phyloP scores from a whole-genome alignment of 169 alveolate genomes.

The Toxoplasma gondii region DNA sequence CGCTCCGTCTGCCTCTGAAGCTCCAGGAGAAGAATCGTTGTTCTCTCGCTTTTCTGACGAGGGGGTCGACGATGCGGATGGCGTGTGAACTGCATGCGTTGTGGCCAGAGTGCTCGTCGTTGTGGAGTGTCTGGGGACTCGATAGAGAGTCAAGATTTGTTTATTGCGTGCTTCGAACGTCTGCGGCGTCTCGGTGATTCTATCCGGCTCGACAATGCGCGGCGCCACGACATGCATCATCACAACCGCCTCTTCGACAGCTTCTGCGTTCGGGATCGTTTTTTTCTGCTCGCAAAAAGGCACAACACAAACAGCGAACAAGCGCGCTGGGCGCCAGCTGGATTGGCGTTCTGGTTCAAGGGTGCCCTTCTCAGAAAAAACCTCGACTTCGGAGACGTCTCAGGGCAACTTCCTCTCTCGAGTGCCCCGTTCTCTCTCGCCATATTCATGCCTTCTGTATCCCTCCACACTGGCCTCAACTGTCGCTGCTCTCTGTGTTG shows the following conservation, averaged over 20 bases:
- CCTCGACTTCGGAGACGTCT: too few relatives aligned
- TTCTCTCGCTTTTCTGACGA: background rate
- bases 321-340: too few relatives aligned
- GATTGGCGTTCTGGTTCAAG: too few relatives aligned
- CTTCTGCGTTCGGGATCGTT: slow-evolving; percentile 36
- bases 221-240: slow-evolving; percentile 53
- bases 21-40: too few relatives aligned
- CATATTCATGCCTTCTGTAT: too few relatives aligned
- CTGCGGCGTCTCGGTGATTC: background rate
- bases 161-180: background rate
- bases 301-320: background rate
- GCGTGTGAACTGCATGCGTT: background rate
- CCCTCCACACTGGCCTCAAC: too few relatives aligned
- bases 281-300: slow-evolving; percentile 7
- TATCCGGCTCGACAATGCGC: slow-evolving; percentile 37
- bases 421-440: too few relatives aligned
- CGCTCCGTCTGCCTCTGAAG: too few relatives aligned
- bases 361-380: too few relatives aligned
- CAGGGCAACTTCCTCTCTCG: too few relatives aligned
- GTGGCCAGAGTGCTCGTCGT: background rate
- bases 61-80: background rate
- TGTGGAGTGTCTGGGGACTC: background rate
- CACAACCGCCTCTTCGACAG: slow-evolving; percentile 43
- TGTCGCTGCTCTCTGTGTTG: too few relatives aligned
- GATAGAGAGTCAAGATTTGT: background rate